These are phyloP conservation scores for Yueomyces sinensis DNA, from an alignment of 805 yeast species.

Conservation along the genomic window DNA sequence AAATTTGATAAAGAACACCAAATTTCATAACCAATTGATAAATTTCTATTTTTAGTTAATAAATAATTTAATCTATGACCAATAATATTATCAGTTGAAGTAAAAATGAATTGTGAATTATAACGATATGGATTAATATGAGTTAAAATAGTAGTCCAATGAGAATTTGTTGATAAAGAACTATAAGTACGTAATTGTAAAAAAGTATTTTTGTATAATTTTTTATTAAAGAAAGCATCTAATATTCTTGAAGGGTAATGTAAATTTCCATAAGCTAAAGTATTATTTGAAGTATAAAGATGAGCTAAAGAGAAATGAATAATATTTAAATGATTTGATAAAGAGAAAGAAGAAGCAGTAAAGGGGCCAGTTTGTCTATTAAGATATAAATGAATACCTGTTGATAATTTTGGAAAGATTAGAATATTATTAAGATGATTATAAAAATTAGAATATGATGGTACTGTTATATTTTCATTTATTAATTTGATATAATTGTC, in stretches of 20 bases:
- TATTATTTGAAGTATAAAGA: background rate
- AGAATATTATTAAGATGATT: background rate
- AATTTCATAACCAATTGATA: conserved; percentile 70
- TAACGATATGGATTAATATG: background rate
- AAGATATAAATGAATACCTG: background rate
- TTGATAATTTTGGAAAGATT: background rate
- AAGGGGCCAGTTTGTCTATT: background rate
- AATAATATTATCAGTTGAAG: conserved; percentile 69
- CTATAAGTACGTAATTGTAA: background rate
- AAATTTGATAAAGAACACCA: conserved; percentile 34
- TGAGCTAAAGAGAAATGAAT: background rate
- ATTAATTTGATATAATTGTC: background rate
- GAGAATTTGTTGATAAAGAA: background rate
- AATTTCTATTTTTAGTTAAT: conserved; percentile 20
- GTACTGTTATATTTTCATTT: background rate
- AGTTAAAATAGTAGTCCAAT: background rate
- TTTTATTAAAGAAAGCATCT: conserved; percentile 74
- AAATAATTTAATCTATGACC: conserved; percentile 46
- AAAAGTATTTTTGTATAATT: conserved; percentile 47
- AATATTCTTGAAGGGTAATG: conserved; percentile 76
- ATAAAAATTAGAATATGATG: background rate
- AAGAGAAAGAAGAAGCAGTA: background rate
- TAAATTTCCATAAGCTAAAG: conserved; percentile 56
- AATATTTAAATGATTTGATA: background rate
- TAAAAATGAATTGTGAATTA: conserved; percentile 55